Evolutionary conservation across 2,329 filamentous ascomycete species (phyloP), one percentile per base, ranked within the genome.

Genomic region (Leptographium flavum): DNA sequence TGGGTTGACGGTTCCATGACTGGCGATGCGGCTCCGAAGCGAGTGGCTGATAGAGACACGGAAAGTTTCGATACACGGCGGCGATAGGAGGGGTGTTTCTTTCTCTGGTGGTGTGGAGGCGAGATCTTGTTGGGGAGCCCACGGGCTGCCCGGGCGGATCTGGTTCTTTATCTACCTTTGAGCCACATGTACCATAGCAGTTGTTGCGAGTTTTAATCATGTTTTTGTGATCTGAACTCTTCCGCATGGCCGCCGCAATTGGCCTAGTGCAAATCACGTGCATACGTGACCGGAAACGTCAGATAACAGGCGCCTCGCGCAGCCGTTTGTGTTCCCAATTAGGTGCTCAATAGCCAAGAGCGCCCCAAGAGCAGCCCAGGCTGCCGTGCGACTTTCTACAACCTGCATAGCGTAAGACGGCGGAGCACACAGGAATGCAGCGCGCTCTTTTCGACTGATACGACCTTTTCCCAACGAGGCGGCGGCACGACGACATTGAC

Each of bases 321-420:
- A n/a, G 28, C 36, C 31, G 5, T 22, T 25, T 30, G 28, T 45
- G 7, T 42, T 47, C 50, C 50, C 23, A 38, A 50, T 49, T 31
- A 32, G 47, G 50, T 45, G 43, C 43, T 50, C 45, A 52, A 52
- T 52, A 52, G 48, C 11, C 13, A n/a, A n/a, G n/a, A n/a, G n/a
- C n/a, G n/a, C n/a, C n/a, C n/a, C n/a, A n/a, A n/a, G n/a, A n/a
- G n/a, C n/a, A n/a, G n/a, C n/a, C n/a, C n/a, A n/a, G n/a, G n/a
- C n/a, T n/a, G n/a, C n/a, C n/a, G n/a, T n/a, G n/a, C n/a, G n/a
- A n/a, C 7, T 40, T 30, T 39, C 5, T 4, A 4, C 30, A 10
- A 14, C 5, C 4, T 40, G 14, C 36, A 21, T 36, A 6, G 3
- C 37, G 35, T 23, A 21, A 15, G 19, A 21, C 21, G 9, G 35